phyloP scores from a whole-genome alignment of 2,329 filamentous ascomycete species.

The Clarireedia monteithiana region DNA sequence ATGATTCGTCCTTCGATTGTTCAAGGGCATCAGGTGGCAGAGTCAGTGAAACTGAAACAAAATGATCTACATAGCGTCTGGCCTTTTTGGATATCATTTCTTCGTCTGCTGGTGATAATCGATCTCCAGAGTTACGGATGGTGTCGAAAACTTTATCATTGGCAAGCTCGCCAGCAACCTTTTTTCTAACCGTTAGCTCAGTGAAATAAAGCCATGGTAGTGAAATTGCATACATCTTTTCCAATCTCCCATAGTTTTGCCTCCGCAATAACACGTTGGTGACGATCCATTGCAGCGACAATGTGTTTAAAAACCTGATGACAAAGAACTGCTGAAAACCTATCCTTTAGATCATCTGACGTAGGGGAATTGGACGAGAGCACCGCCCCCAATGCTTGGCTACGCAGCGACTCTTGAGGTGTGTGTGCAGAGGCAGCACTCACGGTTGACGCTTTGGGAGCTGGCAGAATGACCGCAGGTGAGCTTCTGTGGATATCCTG shows the following conservation, averaged over 20 bases:
- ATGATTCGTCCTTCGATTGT: not conserved
- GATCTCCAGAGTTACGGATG: not conserved
- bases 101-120: slow-evolving; percentile 2
- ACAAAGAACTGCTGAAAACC: not conserved
- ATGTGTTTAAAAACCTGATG: slow-evolving; percentile 4
- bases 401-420: not conserved
- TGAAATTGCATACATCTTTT: not conserved
- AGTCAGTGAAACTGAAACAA: slow-evolving; percentile 1
- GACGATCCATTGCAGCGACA: slow-evolving; percentile 1
- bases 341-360: not conserved
- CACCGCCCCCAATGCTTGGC: not conserved
- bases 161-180: slow-evolving; percentile 1
- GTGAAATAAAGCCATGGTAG: not conserved
- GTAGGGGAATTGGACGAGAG: not conserved
- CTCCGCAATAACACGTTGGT: not conserved
- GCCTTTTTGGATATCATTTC: slow-evolving; percentile 4
- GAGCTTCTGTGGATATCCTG: too few relatives aligned
- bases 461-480: not conserved
- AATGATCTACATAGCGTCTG: slow-evolving; percentile 3
- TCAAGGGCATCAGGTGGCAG: not conserved
- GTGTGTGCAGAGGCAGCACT: not conserved
- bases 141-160: not conserved
- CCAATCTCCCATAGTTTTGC: slow-evolving; percentile 6
- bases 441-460: not conserved
- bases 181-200: not conserved